Percentiles rank a stretch among this genome's conserved stretches.
Conservation (phyloP, 2,329 filamentous ascomycete species). For the Ophiostoma sp. region DNA sequence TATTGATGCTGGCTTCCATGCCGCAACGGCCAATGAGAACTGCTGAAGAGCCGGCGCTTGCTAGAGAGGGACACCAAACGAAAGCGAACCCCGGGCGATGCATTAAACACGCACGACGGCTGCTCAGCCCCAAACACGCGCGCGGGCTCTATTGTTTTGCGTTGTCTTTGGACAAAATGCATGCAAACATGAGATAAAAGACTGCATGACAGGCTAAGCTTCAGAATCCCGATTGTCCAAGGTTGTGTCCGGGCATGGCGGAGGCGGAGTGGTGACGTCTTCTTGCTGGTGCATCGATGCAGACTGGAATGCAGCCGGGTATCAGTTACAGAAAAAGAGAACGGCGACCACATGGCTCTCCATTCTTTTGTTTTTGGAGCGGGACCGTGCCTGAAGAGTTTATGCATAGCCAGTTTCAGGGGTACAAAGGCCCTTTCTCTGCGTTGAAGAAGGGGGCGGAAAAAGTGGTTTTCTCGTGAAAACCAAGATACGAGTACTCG, state of each 20-base stretch:
- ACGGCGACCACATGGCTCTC: constrained; percentile 2
- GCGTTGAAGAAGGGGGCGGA: background rate
- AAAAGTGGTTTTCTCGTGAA: background rate
- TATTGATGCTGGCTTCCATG: background rate
- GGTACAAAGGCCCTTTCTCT: background rate
- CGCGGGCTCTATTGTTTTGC: constrained; percentile 1
- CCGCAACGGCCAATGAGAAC: background rate
- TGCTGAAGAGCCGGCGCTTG: no score
- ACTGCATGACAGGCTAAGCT: background rate
- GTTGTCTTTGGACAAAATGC: background rate
- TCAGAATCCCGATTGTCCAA: background rate
- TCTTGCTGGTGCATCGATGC: background rate
- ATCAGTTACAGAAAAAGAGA: background rate
- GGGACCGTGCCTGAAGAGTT: background rate
- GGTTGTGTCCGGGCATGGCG: background rate
- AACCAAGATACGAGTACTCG: no score
- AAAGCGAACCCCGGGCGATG: background rate
- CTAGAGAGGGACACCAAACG: no score
- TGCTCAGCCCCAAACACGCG: constrained; percentile 8
- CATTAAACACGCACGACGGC: background rate
- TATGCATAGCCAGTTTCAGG: background rate
- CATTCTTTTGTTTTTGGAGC: background rate
- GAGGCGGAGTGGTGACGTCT: background rate
- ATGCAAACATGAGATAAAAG: background rate
- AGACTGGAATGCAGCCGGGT: background rate